These are phyloP conservation scores for Xeromyces bisporus DNA, from an alignment of 495 filamentous ascomycete genomes.

Conservation along the genomic window DNA sequence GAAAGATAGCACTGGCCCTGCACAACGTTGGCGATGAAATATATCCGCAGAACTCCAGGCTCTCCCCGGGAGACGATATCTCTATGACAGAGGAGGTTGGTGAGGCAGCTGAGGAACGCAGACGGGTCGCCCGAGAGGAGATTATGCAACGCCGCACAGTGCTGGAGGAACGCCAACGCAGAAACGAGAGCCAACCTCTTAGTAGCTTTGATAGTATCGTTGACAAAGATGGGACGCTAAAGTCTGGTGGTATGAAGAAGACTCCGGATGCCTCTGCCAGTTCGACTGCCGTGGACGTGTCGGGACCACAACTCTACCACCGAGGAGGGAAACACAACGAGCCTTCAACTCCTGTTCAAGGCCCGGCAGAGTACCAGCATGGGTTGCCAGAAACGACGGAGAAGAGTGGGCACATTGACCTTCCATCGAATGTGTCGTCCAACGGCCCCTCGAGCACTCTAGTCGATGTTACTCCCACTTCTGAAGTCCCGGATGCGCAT, in stretches of 20 bases:
- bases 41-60: conserved; percentile 29
- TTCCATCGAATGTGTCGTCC: conserved; percentile 20
- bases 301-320: conserved; percentile 37
- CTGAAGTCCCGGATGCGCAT: conserved; percentile 17
- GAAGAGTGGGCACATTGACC: conserved; percentile 10
- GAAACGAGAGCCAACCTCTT: conserved; percentile 9
- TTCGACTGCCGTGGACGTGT: conserved; percentile 30
- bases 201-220: conserved; percentile 39
- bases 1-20: conserved; percentile 61
- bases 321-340: conserved; percentile 36
- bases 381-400: conserved; percentile 3
- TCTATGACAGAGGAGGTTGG: conserved; percentile 39
- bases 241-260: conserved; percentile 2
- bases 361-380: conserved; percentile 2
- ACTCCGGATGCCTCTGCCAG: conserved; percentile 9
- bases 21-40: conserved; percentile 64
- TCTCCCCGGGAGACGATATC: conserved; percentile 20
- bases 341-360: not conserved
- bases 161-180: conserved; percentile 22
- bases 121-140: conserved; percentile 54
- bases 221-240: conserved; percentile 31
- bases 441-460: conserved; percentile 23
- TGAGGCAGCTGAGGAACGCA: conserved; percentile 52
- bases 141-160: conserved; percentile 43
- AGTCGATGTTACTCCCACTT: conserved; percentile 31